Percentiles rank a stretch among this genome's conserved stretches.
Conservation (phyloP, 345 rosid genomes). For the Arabidopsis thaliana region TAIR10.1 NC_003070.9:25547001-25547500, state of each 20-base stretch:
- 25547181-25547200: not conserved
- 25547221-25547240: not conserved
- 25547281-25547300: not conserved
- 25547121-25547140: not conserved
- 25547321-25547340: conserved; percentile 9
- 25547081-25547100: not conserved
- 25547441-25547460: conserved; percentile 50
- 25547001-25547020: not conserved
- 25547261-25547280: not conserved
- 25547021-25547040: not conserved
- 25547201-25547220: not conserved
- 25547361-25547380: not conserved
- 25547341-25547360: conserved; percentile 2
- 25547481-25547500: conserved; percentile 60
- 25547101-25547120: not conserved
- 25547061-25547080: conserved; percentile 13
- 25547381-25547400: not conserved
- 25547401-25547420: not conserved
- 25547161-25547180: conserved; percentile 1
- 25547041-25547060: not conserved
- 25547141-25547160: conserved; percentile 2
- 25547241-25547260: not conserved
- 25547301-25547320: not conserved
- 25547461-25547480: conserved; percentile 50
- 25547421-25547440: conserved; percentile 57